Conservation (phyloP, 176 grass and related monocot species). For the Triticum turgidum region DNA sequence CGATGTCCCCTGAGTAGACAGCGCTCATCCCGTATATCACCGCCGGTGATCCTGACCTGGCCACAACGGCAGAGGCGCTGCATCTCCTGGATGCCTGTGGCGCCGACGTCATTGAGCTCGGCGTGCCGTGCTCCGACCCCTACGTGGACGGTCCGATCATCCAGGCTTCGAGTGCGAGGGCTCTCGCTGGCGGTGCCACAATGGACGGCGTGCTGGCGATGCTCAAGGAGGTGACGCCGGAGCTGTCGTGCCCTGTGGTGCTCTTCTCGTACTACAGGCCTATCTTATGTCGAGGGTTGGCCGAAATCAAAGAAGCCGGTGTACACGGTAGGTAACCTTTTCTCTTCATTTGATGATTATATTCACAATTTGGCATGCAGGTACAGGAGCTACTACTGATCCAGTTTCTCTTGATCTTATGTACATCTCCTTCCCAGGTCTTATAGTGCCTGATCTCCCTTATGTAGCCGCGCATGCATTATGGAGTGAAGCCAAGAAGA, state of each 20-base stretch:
- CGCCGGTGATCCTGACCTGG: constrained; percentile 84
- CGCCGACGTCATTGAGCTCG: constrained; percentile 86
- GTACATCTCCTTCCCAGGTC: constrained; percentile 30
- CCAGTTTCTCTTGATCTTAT: neutral
- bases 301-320: constrained; percentile 39
- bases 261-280: constrained; percentile 82
- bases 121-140: constrained; percentile 79
- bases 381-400: neutral
- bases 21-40: constrained; percentile 84
- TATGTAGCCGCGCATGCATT: constrained; percentile 19
- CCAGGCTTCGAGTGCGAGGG: constrained; percentile 63
- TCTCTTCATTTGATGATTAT: neutral
- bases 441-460: constrained; percentile 79
- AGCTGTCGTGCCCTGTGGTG: constrained; percentile 77
- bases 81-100: constrained; percentile 70
- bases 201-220: constrained; percentile 58
- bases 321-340: constrained; percentile 37
- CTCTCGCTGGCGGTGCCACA: constrained; percentile 49
- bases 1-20: constrained; percentile 4
- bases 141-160: constrained; percentile 68
- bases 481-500: constrained; percentile 54
- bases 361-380: neutral
- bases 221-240: constrained; percentile 72
- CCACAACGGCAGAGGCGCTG: constrained; percentile 67
- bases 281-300: constrained; percentile 15